A percentile compares a stretch with the other conserved stretches of the same genome.
Evolutionary conservation across 257 asterid genomes (phyloP).

Genomic region (Solanum boliviense): DNA sequence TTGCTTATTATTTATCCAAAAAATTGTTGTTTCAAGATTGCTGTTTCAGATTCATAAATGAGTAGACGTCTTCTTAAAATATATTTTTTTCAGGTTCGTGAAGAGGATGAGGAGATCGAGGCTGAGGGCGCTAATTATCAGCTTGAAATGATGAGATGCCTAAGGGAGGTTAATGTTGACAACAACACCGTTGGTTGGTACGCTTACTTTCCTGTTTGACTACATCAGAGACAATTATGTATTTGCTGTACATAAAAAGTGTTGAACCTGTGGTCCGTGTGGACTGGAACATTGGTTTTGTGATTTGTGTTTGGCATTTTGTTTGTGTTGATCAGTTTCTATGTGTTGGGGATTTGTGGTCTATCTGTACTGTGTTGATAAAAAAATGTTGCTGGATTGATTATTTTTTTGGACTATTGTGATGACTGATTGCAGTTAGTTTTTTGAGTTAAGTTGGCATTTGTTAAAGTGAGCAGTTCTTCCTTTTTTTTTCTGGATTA

Average conservation of each 20-base stretch:
- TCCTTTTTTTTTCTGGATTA: background rate
- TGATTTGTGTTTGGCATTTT: background rate
- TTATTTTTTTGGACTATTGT: background rate
- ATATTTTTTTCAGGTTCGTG: conserved; percentile 44
- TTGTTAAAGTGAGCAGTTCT: background rate
- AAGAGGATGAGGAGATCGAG: conserved; percentile 95
- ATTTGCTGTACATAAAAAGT: background rate
- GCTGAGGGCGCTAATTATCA: conserved; percentile 97
- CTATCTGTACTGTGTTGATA: background rate
- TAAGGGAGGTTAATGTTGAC: conserved; percentile 96
- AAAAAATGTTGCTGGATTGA: background rate
- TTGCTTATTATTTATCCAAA: background rate
- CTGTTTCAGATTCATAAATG: background rate
- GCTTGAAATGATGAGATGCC: conserved; percentile 98
- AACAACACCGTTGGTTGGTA: conserved; percentile 97
- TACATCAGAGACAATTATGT: background rate
- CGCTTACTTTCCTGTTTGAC: conserved; percentile 3
- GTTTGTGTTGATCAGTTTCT: background rate
- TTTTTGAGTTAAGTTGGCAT: background rate
- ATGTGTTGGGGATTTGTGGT: background rate
- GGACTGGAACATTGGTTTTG: background rate
- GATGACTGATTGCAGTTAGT: background rate
- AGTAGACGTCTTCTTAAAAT: background rate
- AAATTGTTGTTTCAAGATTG: background rate
- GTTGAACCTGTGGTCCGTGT: background rate